These are phyloP conservation scores for Trametes sp. DNA, from an alignment of 1,284 basidiomycete genomes.

Conservation along the genomic window DNA sequence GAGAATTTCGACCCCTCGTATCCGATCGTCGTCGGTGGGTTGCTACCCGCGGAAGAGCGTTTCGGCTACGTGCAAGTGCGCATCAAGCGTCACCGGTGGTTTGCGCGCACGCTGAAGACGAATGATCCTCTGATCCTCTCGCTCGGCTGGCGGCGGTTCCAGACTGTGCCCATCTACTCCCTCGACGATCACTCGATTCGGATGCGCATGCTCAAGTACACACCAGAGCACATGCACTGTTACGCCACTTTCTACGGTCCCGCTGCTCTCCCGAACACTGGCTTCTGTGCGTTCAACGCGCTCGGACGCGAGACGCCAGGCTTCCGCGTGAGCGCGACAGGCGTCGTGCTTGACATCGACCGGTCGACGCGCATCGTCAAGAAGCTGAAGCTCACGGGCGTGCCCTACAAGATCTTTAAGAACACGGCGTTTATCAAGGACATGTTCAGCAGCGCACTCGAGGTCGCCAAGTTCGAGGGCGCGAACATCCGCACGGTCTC, in stretches of 20 bases:
- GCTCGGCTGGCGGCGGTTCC: slow-evolving; percentile 96
- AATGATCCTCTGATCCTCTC: slow-evolving; percentile 98
- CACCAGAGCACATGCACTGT: slow-evolving; percentile 99
- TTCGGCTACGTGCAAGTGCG: slow-evolving; percentile 96
- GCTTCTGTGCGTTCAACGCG: slow-evolving; percentile 97
- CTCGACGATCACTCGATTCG: slow-evolving; percentile 97
- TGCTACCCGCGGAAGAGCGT: slow-evolving; percentile 90
- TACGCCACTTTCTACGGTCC: slow-evolving; percentile 97
- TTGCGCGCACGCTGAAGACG: slow-evolving; percentile 91
- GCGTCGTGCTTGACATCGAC: slow-evolving; percentile 94
- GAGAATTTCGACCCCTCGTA: slow-evolving; percentile 93
- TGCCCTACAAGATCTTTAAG: slow-evolving; percentile 97
- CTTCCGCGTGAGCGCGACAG: slow-evolving; percentile 94
- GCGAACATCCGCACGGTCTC: slow-evolving; percentile 96
- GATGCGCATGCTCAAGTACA: slow-evolving; percentile 99
- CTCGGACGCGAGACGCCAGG: slow-evolving; percentile 70
- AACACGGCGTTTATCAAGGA: slow-evolving; percentile 99
- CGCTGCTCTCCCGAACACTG: slow-evolving; percentile 91
- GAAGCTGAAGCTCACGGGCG: slow-evolving; percentile 96
- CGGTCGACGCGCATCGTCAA: slow-evolving; percentile 95
- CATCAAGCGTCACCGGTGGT: slow-evolving; percentile 98
- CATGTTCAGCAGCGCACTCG: slow-evolving; percentile 94
- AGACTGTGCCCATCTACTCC: slow-evolving; percentile 94
- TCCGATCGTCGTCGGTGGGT: slow-evolving; percentile 92
- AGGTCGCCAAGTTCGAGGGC: slow-evolving; percentile 99